A percentile compares a stretch with the other conserved stretches of the same genome.
Conservation (phyloP, 352 stramenopile species). For the Phytopythium chamaehyphon region DNA sequence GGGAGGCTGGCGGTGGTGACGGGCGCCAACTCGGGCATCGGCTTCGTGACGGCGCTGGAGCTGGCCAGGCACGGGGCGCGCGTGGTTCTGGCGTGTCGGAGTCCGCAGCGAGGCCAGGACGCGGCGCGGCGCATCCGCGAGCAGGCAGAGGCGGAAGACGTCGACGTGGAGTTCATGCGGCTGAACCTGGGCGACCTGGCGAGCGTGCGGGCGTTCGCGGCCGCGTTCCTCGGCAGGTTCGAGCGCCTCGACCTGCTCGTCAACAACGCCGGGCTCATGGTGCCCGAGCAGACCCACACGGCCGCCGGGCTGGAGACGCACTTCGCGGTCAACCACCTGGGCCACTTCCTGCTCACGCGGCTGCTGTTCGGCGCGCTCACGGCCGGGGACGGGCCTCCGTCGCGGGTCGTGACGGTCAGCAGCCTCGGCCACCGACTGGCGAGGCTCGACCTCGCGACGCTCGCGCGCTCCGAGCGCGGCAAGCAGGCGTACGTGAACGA, state of each 20-base stretch:
- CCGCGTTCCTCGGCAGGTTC: conserved; percentile 30
- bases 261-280: conserved; percentile 56
- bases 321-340: conserved; percentile 59
- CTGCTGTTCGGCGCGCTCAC: conserved; percentile 50
- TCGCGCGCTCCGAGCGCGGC: conserved; percentile 20
- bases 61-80: conserved; percentile 53
- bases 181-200: conserved; percentile 39
- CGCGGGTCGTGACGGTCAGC: conserved; percentile 32
- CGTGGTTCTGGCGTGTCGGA: conserved; percentile 87
- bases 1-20: conserved; percentile 80
- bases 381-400: conserved; percentile 7
- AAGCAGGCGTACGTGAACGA: conserved; percentile 38
- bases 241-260: conserved; percentile 45
- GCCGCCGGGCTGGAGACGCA: conserved; percentile 43
- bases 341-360: conserved; percentile 52
- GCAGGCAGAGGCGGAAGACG: conserved; percentile 7
- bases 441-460: conserved; percentile 20
- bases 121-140: conserved; percentile 22
- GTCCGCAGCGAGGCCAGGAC: conserved; percentile 16
- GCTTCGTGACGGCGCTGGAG: conserved; percentile 60
- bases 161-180: conserved; percentile 31
- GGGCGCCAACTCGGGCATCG: conserved; percentile 83
- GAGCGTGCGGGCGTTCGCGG: conserved; percentile 30
- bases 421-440: conserved; percentile 30
- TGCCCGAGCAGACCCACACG: conserved; percentile 28